Conservation (phyloP, 768 basidiomycete species). For the Boletus patriciae region DNA sequence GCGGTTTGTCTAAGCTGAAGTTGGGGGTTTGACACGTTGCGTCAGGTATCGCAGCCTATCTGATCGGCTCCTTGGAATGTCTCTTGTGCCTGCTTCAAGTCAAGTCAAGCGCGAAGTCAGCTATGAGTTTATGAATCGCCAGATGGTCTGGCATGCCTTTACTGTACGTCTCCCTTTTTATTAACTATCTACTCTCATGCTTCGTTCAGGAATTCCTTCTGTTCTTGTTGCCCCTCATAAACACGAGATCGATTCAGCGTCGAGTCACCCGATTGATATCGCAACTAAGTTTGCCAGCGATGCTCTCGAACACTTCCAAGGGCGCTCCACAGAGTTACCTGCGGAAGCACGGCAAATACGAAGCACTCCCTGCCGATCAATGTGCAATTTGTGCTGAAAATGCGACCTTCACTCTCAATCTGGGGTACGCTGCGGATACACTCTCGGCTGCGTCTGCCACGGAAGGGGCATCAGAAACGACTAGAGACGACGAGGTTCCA, state of each 20-base stretch:
- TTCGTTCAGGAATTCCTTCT: conserved; percentile 86
- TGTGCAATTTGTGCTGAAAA: conserved; percentile 92
- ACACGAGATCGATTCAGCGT: conserved; percentile 62
- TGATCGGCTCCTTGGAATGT: conserved; percentile 75
- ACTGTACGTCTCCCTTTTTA: conserved; percentile 57
- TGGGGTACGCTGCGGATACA: conserved; percentile 52
- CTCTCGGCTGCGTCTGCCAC: conserved; percentile 36
- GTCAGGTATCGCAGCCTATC: conserved; percentile 83
- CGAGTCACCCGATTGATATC: conserved; percentile 42
- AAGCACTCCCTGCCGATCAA: conserved; percentile 65
- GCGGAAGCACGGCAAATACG: conserved; percentile 58
- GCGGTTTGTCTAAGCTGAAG: background rate
- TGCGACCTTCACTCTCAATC: conserved; percentile 58
- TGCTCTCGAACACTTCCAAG: conserved; percentile 32
- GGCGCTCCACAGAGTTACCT: conserved; percentile 8
- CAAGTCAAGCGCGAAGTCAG: conserved; percentile 82
- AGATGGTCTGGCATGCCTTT: conserved; percentile 99
- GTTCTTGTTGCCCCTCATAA: conserved; percentile 86
- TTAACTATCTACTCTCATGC: background rate
- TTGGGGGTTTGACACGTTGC: conserved; percentile 1
- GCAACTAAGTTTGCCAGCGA: conserved; percentile 28
- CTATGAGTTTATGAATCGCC: conserved; percentile 99
- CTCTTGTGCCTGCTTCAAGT: conserved; percentile 67
- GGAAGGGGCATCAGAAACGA: conserved; percentile 12
- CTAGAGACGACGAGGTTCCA: conserved; percentile 38